Conservation (phyloP, 1,284 basidiomycete genomes). For the Naganishia sp. region DNA sequence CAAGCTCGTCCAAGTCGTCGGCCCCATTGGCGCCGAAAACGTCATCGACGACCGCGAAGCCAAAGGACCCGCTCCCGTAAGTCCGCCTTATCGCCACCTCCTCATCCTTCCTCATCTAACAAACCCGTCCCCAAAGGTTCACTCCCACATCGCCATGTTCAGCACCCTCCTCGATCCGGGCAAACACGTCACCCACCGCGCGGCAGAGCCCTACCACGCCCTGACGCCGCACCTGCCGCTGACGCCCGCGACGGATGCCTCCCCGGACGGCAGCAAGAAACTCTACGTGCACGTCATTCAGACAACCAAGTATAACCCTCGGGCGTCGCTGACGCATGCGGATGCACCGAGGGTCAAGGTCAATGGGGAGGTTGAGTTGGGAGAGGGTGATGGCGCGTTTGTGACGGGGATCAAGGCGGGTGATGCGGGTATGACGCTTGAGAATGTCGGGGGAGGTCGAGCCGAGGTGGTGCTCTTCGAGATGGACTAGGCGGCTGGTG, state of each 20-base stretch:
- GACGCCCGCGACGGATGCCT: conserved; percentile 23
- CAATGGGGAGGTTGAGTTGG: conserved; percentile 55
- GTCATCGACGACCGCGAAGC: conserved; percentile 66
- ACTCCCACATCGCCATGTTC: conserved; percentile 54
- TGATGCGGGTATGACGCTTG: conserved; percentile 53
- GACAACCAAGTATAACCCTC: conserved; percentile 70
- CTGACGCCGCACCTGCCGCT: conserved; percentile 56
- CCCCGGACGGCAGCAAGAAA: conserved; percentile 41
- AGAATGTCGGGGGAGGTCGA: conserved; percentile 63
- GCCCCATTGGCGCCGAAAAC: conserved; percentile 62
- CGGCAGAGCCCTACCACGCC: conserved; percentile 56
- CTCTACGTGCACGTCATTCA: conserved; percentile 61
- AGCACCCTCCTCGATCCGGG: conserved; percentile 67
- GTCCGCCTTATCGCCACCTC: conserved; percentile 59
- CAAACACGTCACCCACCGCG: conserved; percentile 59
- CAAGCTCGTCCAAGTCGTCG: conserved; percentile 68
- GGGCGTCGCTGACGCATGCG: conserved; percentile 46
- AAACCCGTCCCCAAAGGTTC: conserved; percentile 41
- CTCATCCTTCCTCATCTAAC: background rate
- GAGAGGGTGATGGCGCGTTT: conserved; percentile 75
- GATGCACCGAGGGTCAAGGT: conserved; percentile 60
- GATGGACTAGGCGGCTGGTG: conserved; percentile 51
- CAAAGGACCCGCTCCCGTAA: conserved; percentile 67
- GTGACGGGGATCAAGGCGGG: conserved; percentile 59
- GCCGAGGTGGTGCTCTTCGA: conserved; percentile 76